These are phyloP conservation scores for Termitomyces sp. DNA, from an alignment of 768 basidiomycete species.

Conservation along the genomic window DNA sequence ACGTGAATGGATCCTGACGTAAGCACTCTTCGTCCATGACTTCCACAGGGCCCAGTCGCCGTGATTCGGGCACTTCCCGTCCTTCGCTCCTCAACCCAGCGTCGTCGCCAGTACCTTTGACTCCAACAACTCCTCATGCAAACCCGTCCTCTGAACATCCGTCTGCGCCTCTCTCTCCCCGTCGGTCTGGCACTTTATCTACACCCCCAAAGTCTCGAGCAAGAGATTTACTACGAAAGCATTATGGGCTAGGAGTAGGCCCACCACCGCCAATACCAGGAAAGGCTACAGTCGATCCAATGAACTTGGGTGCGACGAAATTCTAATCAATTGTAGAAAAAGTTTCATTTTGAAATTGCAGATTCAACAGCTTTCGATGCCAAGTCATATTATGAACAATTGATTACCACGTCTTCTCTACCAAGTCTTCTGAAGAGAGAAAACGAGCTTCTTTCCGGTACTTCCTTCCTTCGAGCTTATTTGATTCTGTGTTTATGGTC, in stretches of 20 bases:
- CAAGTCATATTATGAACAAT: conserved; percentile 78
- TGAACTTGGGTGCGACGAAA: conserved; percentile 67
- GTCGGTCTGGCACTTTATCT: conserved; percentile 22
- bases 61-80: conserved; percentile 27
- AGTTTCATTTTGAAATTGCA: conserved; percentile 21
- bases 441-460: conserved; percentile 77
- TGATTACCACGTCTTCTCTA: conserved; percentile 79
- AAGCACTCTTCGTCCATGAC: conserved; percentile 13
- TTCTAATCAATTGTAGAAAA: not conserved
- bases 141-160: conserved; percentile 9
- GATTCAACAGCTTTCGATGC: conserved; percentile 84
- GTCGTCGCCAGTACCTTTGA: conserved; percentile 31
- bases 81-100: conserved; percentile 43
- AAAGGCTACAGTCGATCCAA: conserved; percentile 64
- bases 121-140: conserved; percentile 17
- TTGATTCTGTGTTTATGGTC: not conserved
- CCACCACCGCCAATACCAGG: conserved; percentile 60
- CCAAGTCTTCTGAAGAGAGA: conserved; percentile 72
- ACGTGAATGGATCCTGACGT: conserved; percentile 7
- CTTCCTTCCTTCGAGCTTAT: not conserved
- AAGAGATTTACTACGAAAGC: conserved; percentile 75
- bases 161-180: conserved; percentile 20
- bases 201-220: conserved; percentile 55
- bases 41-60: conserved; percentile 19
- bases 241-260: conserved; percentile 82